phyloP scores from a whole-genome alignment of 352 stramenopile genomes.

The Globisporangium camurandrum region DNA sequence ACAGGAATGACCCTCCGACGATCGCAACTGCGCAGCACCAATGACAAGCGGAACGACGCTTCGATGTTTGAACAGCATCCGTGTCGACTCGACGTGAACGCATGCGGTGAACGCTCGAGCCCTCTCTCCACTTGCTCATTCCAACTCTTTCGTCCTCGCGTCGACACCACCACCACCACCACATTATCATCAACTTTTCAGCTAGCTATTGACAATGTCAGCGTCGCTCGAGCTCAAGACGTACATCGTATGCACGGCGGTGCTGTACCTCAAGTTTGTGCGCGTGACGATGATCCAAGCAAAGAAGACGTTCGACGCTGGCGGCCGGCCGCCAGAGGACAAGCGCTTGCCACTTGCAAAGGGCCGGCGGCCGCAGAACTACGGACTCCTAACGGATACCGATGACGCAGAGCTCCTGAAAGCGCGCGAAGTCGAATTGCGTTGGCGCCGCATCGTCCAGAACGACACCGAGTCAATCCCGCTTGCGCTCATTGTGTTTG shows the following conservation, averaged over 20 bases:
- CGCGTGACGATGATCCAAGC: slow-evolving; percentile 40
- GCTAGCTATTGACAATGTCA: slow-evolving; percentile 1
- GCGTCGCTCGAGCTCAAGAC: slow-evolving; percentile 28
- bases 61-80: neutral
- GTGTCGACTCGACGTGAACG: too few species aligned
- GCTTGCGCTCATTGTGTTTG: slow-evolving; percentile 28
- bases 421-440: slow-evolving; percentile 20
- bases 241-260: slow-evolving; percentile 41
- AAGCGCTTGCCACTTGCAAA: slow-evolving; percentile 30
- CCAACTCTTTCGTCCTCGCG: too few species aligned
- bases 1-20: too few species aligned
- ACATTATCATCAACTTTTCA: too few species aligned
- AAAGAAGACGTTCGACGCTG: slow-evolving; percentile 47
- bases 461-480: slow-evolving; percentile 47
- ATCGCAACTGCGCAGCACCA: too few species aligned
- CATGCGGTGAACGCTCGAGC: too few species aligned
- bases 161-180: too few species aligned
- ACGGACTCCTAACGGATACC: slow-evolving; percentile 15
- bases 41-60: too few species aligned
- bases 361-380: slow-evolving; percentile 25
- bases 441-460: slow-evolving; percentile 33
- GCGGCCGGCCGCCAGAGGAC: slow-evolving; percentile 43
- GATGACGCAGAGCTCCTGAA: slow-evolving; percentile 18
- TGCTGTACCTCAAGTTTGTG: slow-evolving; percentile 75
- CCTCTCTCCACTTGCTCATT: too few species aligned